Evolutionary conservation across 129 eudicot species (phyloP).

Genomic region (Glebionis coronaria): DNA sequence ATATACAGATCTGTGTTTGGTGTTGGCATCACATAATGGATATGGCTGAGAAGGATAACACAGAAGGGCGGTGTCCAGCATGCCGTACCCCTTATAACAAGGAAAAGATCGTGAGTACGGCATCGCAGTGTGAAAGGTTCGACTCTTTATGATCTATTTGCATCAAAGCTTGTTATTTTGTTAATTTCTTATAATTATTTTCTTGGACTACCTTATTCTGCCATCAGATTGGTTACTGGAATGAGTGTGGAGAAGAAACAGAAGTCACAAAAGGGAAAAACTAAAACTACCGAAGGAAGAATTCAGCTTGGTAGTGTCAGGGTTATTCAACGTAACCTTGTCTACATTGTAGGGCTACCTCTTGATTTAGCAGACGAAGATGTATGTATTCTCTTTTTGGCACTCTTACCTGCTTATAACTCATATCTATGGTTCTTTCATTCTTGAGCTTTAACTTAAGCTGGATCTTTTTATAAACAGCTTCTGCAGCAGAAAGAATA

Average conservation of each 20-base stretch:
- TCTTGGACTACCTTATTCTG: background rate
- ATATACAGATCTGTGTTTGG: slow-evolving; percentile 61
- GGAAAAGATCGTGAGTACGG: slow-evolving; percentile 53
- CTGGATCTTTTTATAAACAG: slow-evolving; percentile 29
- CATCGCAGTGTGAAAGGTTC: slow-evolving; percentile 48
- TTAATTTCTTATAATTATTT: background rate
- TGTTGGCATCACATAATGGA: slow-evolving; percentile 77
- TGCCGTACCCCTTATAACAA: slow-evolving; percentile 65
- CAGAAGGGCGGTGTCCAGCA: slow-evolving; percentile 69
- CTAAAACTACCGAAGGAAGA: slow-evolving; percentile 45
- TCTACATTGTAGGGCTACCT: slow-evolving; percentile 54
- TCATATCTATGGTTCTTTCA: background rate
- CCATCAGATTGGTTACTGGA: slow-evolving; percentile 41
- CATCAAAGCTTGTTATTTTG: background rate
- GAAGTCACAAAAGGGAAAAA: slow-evolving; percentile 51
- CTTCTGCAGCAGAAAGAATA: slow-evolving; percentile 49
- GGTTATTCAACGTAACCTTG: slow-evolving; percentile 62
- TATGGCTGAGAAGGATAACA: slow-evolving; percentile 66
- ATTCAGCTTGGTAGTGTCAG: slow-evolving; percentile 53
- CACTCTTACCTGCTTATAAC: background rate
- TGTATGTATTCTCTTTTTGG: slow-evolving; percentile 28
- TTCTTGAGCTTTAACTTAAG: slow-evolving; percentile 8
- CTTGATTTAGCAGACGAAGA: slow-evolving; percentile 61
- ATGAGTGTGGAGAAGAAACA: slow-evolving; percentile 40
- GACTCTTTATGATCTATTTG: slow-evolving; percentile 14